A percentile compares a stretch with the other conserved stretches of the same genome.
These are phyloP conservation scores for Aspergillus kassunensis DNA, from an alignment of 495 filamentous ascomycete genomes.

Conservation along the genomic window DNA sequence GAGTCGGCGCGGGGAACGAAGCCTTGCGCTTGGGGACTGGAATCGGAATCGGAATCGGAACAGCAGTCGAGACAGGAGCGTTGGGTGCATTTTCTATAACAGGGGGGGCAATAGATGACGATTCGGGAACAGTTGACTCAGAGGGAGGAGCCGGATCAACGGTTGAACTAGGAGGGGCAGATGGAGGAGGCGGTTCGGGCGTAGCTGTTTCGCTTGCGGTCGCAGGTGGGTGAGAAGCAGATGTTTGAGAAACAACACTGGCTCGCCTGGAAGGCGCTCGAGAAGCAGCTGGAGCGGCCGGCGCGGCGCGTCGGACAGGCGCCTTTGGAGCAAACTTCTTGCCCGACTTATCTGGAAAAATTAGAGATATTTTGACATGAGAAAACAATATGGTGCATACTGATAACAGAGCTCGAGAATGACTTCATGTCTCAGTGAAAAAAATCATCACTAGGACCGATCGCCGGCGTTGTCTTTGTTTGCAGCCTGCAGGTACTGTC, in stretches of 20 bases:
- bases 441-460: constrained; percentile 20
- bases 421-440: constrained; percentile 41
- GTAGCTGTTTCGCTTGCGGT: constrained; percentile 21
- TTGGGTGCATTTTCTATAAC: constrained; percentile 1
- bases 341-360: constrained; percentile 46
- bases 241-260: constrained; percentile 35
- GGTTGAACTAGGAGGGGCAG: constrained; percentile 19
- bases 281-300: constrained; percentile 29
- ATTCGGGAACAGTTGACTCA: constrained; percentile 16
- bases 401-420: constrained; percentile 56
- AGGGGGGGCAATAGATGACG: background rate
- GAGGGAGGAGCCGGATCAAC: constrained; percentile 19
- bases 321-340: constrained; percentile 55
- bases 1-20: constrained; percentile 16
- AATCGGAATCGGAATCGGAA: constrained; percentile 29
- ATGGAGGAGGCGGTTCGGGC: constrained; percentile 17
- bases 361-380: background rate
- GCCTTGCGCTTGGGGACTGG: constrained; percentile 29
- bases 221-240: constrained; percentile 32
- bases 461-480: constrained; percentile 5
- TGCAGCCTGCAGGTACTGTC: constrained; percentile 1
- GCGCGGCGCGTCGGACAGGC: constrained; percentile 41
- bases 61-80: constrained; percentile 17
- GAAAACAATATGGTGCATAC: constrained; percentile 31
- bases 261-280: constrained; percentile 34